phyloP scores from a whole-genome alignment of 108 stramenopile genomes.

The Parmales sp. region DNA sequence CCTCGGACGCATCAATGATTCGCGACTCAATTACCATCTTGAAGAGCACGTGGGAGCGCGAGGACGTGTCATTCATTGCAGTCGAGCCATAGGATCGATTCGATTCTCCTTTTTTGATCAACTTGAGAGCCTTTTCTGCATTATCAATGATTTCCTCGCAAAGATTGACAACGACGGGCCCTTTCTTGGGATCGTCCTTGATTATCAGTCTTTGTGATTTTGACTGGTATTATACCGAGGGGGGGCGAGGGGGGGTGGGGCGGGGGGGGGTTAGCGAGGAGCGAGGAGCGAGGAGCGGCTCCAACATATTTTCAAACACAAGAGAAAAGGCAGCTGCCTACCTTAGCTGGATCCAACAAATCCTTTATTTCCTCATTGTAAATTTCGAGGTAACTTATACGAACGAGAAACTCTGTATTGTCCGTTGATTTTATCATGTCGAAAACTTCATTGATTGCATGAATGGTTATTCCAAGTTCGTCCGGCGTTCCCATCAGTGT shows the following conservation, averaged over 20 bases:
- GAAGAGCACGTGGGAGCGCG: conserved; percentile 49
- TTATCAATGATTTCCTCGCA: neutral
- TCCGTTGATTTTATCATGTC: conserved; percentile 24
- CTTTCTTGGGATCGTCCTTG: neutral
- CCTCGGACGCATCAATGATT: neutral
- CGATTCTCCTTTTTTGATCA: neutral
- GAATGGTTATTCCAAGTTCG: conserved; percentile 47
- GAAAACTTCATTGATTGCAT: conserved; percentile 49
- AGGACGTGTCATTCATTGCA: conserved; percentile 40
- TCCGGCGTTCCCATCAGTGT: conserved; percentile 42
- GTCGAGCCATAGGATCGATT: conserved; percentile 26
- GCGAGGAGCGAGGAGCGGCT: no score
- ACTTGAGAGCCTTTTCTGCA: neutral
- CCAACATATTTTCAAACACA: no score
- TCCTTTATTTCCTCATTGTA: conserved; percentile 61
- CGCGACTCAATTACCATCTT: conserved; percentile 15
- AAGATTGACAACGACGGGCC: neutral
- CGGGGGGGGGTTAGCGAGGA: no score
- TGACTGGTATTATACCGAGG: no score
- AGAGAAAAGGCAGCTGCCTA: neutral
- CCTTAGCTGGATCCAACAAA: conserved; percentile 18
- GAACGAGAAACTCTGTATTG: conserved; percentile 38
- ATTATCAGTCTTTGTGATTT: neutral
- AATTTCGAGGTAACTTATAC: conserved; percentile 48
- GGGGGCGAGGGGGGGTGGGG: no score